Conservation (phyloP, 176 grass and related monocot genomes). For the Lolium perenne region DNA sequence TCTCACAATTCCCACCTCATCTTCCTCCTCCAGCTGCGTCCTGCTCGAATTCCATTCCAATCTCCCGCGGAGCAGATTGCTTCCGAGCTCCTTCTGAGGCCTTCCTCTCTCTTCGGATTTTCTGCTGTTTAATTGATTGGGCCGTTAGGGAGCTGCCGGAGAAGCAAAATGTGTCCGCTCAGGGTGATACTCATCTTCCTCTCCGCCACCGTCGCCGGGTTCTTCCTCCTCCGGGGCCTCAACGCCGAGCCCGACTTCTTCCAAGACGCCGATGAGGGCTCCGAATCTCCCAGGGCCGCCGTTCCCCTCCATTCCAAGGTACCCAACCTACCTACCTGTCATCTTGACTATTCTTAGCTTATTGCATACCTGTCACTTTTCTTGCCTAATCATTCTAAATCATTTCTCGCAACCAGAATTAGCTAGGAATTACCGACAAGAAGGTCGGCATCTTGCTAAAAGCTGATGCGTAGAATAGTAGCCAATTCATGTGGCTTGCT, state of each 20-base stretch:
- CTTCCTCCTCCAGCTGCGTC: neutral
- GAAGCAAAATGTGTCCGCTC: conserved; percentile 74
- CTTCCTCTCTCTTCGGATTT: neutral
- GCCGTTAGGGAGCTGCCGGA: neutral
- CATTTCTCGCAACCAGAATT: neutral
- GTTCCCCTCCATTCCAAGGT: conserved; percentile 58
- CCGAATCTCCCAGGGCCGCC: conserved; percentile 32
- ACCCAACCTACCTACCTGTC: neutral
- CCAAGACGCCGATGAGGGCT: conserved; percentile 14
- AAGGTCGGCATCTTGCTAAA: neutral
- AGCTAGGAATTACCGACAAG: neutral
- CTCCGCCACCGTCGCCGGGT: conserved; percentile 96
- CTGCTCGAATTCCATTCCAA: neutral
- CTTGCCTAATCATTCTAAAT: neutral
- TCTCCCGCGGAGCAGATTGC: neutral
- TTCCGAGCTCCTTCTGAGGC: neutral
- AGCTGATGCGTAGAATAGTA: neutral
- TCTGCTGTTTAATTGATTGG: neutral
- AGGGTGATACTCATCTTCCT: conserved; percentile 93
- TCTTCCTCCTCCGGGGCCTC: conserved; percentile 82
- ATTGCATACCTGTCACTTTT: neutral
- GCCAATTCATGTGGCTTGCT: neutral
- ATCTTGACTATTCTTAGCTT: neutral
- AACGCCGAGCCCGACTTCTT: conserved; percentile 52
- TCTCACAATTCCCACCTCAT: neutral